Base-by-base conservation (phyloP, 2,329 filamentous ascomycete genomes). In the Arthrobotrys conoides region DNA sequence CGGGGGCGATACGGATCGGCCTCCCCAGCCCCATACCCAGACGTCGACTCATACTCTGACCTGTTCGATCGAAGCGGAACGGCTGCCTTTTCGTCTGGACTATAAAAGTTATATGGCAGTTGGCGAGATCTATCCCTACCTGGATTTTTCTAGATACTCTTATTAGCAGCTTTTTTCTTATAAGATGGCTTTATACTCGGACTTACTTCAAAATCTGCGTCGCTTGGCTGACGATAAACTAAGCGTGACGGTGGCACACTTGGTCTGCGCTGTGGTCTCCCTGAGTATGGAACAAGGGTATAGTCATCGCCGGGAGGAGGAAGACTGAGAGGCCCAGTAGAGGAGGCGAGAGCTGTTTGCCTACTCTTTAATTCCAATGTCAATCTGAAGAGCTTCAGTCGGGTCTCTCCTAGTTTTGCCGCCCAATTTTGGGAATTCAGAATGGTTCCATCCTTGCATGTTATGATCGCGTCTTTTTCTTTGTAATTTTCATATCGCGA, bases 381-480 rank as follows among this genome's bases (percentile, higher is more conserved):
- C 10, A 72, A 9, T 6, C 69, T 49, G 36, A 72, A 72, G 14
- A 72, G 27, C 48, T 55, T 72, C 20, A 27, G 14, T 36, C 44
- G 14, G 20, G 65, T 61, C 3, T 66, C 59, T 3, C 57, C 59
- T 10, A 72, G 48, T 18, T 65, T 38, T 5, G 30, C 51, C 1
- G 69, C 69, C 69, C 69, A 72, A 33, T 66, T 72, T 10, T 72
- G 57, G 12, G 69, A 24, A 36, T 27, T 36, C 18, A 72, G 44
- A 16, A 48, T 9, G 22, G 63, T 51, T 8, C 59, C 59, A n/a
- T 72, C 69, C 2, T 38, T 36, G n/a, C 18, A 57, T 48, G 41
- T 20, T 24, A 72, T 41, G 9, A 16, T 33, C n/a, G 53, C 63
- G n/a, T 55, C 36, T 20, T 72, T 72, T 27, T 72, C 69, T 18